Conservation (phyloP, 768 basidiomycete species). For the Hydnomerulius pinastri region DNA sequence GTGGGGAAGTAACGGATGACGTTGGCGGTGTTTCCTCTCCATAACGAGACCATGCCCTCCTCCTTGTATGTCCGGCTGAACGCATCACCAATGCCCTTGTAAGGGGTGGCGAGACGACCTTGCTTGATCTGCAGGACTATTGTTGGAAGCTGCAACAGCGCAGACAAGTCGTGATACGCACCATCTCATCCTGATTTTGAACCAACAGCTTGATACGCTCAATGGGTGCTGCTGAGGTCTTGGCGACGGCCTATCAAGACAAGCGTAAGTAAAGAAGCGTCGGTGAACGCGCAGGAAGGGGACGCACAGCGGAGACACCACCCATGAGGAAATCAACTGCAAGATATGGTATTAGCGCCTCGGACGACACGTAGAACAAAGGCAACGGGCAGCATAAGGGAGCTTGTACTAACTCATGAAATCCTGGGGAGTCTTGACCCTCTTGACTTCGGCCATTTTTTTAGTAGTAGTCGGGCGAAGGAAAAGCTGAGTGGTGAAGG, state of each 20-base stretch:
- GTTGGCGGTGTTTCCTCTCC: slow-evolving; percentile 99
- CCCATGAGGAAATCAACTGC: slow-evolving; percentile 95
- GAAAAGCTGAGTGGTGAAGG: slow-evolving; percentile 53
- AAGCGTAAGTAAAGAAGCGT: slow-evolving; percentile 18
- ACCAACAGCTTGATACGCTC: slow-evolving; percentile 99
- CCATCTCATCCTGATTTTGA: slow-evolving; percentile 99
- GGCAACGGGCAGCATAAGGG: background rate
- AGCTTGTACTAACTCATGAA: slow-evolving; percentile 64
- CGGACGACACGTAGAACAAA: slow-evolving; percentile 10
- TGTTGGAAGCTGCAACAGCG: background rate
- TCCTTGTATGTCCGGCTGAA: slow-evolving; percentile 90
- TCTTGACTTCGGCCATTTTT: slow-evolving; percentile 85
- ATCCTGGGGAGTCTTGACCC: slow-evolving; percentile 87
- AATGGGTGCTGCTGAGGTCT: slow-evolving; percentile 99
- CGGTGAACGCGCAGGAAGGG: background rate
- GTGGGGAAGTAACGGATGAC: slow-evolving; percentile 99
- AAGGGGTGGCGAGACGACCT: slow-evolving; percentile 93
- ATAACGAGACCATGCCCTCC: slow-evolving; percentile 93
- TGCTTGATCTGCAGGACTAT: slow-evolving; percentile 82
- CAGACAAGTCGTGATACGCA: slow-evolving; percentile 30
- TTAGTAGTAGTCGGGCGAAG: slow-evolving; percentile 35
- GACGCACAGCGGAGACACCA: slow-evolving; percentile 85
- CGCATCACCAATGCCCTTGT: slow-evolving; percentile 96
- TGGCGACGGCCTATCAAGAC: slow-evolving; percentile 84
- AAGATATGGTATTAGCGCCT: slow-evolving; percentile 33